phyloP scores from a whole-genome alignment of 2,329 filamentous ascomycete genomes.

The Aspergillaceae sp. region DNA sequence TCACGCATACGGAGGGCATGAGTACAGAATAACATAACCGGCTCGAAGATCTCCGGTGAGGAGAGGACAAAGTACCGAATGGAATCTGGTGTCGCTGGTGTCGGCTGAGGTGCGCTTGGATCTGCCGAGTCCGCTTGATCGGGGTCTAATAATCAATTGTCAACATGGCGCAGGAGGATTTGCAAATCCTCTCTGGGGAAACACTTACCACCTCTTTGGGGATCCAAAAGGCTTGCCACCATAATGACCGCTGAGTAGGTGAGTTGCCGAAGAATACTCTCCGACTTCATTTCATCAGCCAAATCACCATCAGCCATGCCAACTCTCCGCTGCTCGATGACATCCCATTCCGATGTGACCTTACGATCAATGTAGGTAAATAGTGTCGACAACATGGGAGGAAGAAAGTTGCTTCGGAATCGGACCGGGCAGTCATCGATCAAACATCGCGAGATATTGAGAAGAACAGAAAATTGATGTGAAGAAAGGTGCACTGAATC shows the following conservation, averaged over 20 bases:
- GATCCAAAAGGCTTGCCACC: constrained; percentile 81
- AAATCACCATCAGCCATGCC: constrained; percentile 66
- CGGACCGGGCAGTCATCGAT: constrained; percentile 86
- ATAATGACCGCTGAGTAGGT: constrained; percentile 89
- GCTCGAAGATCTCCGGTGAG: constrained; percentile 70
- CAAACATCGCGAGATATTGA: constrained; percentile 79
- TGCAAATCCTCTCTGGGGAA: constrained; percentile 6
- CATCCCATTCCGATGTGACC: constrained; percentile 78
- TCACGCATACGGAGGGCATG: constrained; percentile 86
- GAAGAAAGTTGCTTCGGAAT: constrained; percentile 69
- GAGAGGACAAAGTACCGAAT: constrained; percentile 77
- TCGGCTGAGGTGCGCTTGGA: constrained; percentile 23
- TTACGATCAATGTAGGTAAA: constrained; percentile 83
- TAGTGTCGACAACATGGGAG: constrained; percentile 69
- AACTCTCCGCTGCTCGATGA: constrained; percentile 52
- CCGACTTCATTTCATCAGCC: constrained; percentile 94
- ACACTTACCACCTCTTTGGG: constrained; percentile 51
- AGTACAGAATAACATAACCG: constrained; percentile 82
- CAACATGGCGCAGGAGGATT: neutral
- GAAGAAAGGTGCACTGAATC: constrained; percentile 76
- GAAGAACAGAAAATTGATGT: constrained; percentile 86
- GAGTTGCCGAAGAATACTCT: constrained; percentile 86
- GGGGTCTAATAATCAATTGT: constrained; percentile 21
- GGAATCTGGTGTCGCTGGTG: constrained; percentile 44
- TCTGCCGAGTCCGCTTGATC: constrained; percentile 26